Evolutionary conservation across 176 grass and related monocot species (phyloP).

Genomic region (Poa annua): DNA sequence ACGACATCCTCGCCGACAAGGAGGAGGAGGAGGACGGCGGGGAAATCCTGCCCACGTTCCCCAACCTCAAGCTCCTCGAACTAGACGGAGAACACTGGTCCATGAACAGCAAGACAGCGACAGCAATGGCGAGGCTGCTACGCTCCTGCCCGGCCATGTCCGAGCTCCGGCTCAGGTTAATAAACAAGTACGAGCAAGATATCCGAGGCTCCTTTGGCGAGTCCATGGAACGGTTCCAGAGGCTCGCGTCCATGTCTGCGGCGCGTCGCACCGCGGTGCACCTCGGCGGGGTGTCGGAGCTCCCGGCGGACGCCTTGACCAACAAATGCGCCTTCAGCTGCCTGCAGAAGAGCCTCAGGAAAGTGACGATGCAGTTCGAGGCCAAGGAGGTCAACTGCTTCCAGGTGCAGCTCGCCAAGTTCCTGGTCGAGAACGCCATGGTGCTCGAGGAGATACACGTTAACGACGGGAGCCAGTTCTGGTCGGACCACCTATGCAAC

Average conservation of each 20-base stretch:
- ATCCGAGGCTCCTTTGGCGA: not conserved
- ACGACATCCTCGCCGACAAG: not conserved
- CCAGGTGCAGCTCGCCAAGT: conserved; percentile 10
- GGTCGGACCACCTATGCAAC: not conserved
- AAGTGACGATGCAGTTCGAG: not conserved
- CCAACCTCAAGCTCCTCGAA: conserved; percentile 2
- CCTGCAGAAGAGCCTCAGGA: not conserved
- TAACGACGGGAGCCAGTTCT: not conserved
- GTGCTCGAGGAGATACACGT: not conserved
- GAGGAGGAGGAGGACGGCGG: not conserved
- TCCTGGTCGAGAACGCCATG: conserved; percentile 17
- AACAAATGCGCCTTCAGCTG: not conserved
- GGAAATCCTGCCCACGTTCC: not conserved
- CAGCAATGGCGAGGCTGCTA: not conserved
- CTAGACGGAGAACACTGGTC: not conserved
- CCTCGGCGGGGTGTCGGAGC: not conserved
- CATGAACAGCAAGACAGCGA: not conserved
- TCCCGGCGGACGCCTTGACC: not conserved
- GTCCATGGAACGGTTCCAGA: not conserved
- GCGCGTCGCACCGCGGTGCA: not conserved
- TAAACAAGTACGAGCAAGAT: too few relatives aligned
- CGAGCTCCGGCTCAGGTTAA: not conserved
- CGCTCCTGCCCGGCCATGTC: conserved; percentile 1
- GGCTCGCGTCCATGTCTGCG: not conserved
- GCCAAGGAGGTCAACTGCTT: not conserved